Evolutionary conservation across 1,284 basidiomycete genomes (phyloP).

Genomic region (Austroboletus novae-zelandiae): DNA sequence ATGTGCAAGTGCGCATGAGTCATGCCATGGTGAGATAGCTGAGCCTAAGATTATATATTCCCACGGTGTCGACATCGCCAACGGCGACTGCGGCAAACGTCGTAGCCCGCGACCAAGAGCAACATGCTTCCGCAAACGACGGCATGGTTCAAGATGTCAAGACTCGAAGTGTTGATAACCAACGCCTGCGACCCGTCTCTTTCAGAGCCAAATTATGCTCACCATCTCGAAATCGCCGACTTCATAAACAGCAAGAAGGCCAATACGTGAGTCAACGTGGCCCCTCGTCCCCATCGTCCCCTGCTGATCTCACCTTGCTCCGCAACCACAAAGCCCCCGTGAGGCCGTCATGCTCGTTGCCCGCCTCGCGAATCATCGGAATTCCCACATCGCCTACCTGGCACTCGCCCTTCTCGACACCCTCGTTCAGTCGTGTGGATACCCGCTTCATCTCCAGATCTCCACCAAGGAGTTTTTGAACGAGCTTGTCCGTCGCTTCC

Average conservation of each 20-base stretch:
- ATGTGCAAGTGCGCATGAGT: too few species aligned
- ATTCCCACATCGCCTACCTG: conserved; percentile 86
- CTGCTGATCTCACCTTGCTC: not conserved
- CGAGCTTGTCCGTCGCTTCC: conserved; percentile 96
- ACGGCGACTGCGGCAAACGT: not conserved
- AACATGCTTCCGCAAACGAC: conserved; percentile 26
- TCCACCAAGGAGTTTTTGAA: conserved; percentile 99
- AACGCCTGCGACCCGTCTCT: conserved; percentile 88
- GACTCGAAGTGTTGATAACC: conserved; percentile 68
- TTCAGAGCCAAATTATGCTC: conserved; percentile 86
- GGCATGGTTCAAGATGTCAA: conserved; percentile 49
- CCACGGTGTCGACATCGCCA: too few species aligned
- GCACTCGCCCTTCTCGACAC: conserved; percentile 87
- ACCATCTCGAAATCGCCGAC: conserved; percentile 93
- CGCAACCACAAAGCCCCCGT: conserved; percentile 56
- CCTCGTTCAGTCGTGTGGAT: conserved; percentile 93
- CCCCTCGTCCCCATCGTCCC: not conserved
- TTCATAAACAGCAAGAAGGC: conserved; percentile 95
- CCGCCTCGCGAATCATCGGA: conserved; percentile 83
- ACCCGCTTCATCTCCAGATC: conserved; percentile 96
- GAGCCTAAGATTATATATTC: too few species aligned
- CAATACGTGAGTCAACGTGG: conserved; percentile 69
- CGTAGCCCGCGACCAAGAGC: not conserved
- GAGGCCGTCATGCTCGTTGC: conserved; percentile 87
- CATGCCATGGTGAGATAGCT: too few species aligned